Base-by-base conservation (phyloP, 495 filamentous ascomycete species). In the Penicillium lividum region DNA sequence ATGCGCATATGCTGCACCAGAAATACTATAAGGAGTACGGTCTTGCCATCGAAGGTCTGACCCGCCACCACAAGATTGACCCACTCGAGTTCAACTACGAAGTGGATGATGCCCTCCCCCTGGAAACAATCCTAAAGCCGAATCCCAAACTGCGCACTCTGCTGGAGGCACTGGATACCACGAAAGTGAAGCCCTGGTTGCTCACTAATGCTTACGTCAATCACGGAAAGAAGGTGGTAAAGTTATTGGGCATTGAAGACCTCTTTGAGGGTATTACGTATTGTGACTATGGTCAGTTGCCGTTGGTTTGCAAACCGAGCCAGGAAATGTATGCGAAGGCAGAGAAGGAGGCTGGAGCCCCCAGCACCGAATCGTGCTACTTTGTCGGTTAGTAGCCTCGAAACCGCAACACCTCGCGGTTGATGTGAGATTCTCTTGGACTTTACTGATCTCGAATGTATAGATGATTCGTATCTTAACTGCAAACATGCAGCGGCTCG, bases 21-120 rank as follows among this genome's bases (percentile, higher is more conserved):
- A 88, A 89, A 59, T 99, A 99, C 81, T 98, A 97, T 79, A 86
- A 85, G 63, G 89, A 90, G 65, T 99, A 99, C 73, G 95, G 95
- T 22, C 85, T 98, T 3, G 93, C 95, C n/a, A 93, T 99, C 62
- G 90, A 96, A 69, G 95, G 95, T 0, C 80, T 99, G 2, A 92
- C 96, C 1, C 86, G 90, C 27, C 88, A 97, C 73, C 95, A 99
- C 74, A 88, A 93, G 73, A 94, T 99, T 65, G 92, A 99, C 65
- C 88, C 95, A 2, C 81, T 99, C 4, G 92, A 92, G 30, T 99
- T 97, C 82, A 99, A 99, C 71, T 72, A 80, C 58, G 86, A 92
- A 73, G 95, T 98, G 28, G 95, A 99, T 70, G 95, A 99, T 67
- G 93, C 95, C 0, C 77, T 99, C 27, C 93, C 95, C 0, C 83